Evolutionary conservation across 805 yeast genomes (phyloP).

Genomic region (Candida sonorensis): DNA sequence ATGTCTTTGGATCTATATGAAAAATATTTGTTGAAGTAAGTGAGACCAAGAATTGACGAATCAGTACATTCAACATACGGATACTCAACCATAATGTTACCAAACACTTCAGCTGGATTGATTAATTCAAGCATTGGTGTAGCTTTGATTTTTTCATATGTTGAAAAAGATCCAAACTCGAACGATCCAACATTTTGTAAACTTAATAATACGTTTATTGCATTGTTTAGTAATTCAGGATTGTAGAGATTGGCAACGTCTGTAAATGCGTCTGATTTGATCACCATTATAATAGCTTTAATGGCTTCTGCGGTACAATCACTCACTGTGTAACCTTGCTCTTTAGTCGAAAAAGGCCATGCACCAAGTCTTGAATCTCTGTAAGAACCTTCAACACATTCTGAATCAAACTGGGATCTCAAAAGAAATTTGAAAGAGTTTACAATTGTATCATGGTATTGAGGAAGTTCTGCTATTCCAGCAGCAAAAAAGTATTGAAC

Average conservation of each 20-base stretch:
- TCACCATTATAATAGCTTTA: slow-evolving; percentile 90
- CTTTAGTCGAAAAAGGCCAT: slow-evolving; percentile 94
- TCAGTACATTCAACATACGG: slow-evolving; percentile 99
- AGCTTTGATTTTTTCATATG: slow-evolving; percentile 84
- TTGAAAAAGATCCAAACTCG: slow-evolving; percentile 87
- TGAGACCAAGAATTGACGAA: slow-evolving; percentile 83
- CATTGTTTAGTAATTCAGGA: slow-evolving; percentile 49
- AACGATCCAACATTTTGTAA: slow-evolving; percentile 75
- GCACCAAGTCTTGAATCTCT: slow-evolving; percentile 84
- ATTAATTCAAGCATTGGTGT: slow-evolving; percentile 67
- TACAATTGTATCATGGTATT: slow-evolving; percentile 57
- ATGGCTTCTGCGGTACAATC: slow-evolving; percentile 96
- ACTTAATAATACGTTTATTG: slow-evolving; percentile 67
- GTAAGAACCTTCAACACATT: slow-evolving; percentile 69
- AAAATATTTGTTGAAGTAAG: slow-evolving; percentile 63
- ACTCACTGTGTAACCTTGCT: slow-evolving; percentile 93
- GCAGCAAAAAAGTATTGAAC: slow-evolving; percentile 77
- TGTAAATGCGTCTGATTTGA: slow-evolving; percentile 47
- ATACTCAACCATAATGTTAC: slow-evolving; percentile 96
- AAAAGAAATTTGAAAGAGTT: slow-evolving; percentile 65
- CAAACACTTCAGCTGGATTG: slow-evolving; percentile 97
- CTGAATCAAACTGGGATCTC: slow-evolving; percentile 78
- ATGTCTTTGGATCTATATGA: slow-evolving; percentile 64
- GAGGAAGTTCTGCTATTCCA: slow-evolving; percentile 65
- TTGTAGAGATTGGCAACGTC: slow-evolving; percentile 36